Base-by-base conservation (phyloP, 148 eudicot genomes). In the Limonium bicolor region DNA sequence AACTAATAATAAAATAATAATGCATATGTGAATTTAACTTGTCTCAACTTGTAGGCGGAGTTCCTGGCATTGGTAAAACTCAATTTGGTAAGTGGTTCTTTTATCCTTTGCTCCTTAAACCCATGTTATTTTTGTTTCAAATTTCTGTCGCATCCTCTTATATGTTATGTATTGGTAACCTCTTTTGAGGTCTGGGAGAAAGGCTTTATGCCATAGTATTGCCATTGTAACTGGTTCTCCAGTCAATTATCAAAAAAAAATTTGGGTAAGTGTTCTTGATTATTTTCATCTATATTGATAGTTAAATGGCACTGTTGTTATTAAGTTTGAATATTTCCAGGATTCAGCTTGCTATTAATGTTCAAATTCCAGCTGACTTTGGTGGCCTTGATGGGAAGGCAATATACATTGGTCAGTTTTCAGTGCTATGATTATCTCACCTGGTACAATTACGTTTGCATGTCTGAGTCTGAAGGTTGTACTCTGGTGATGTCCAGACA, bases 41-140 rank as follows among this genome's bases (percentile, higher is more conserved):
- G 6, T 11, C 22, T 23, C 49, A 52, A 29, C 59, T 49, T 48
- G 27, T 45, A 88, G 97, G 97, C 67, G 97, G 97, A 59, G 71
- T 74, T 23, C 93, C 97, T 41, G 95, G 97, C 51, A 84, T 88
- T 35, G 97, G 97, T 56, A 88, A 88, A 78, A 88, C 95, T 55
- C 97, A 88, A 61, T 54, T 88, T 6, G 95, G 97, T 94, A 83
- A 73, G 31, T 17, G n/a, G 17, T 15, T 20, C 27, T 50, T 24
- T 47, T 36, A 17, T 40, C 35, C 44, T 20, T 10, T 21, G 26
- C 20, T 8, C 20, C 12, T 30, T 29, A 28, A n/a, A 24, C 48
- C 25, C 36, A 8, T 22, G 42, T 30, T 44, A 20, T 36, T 15
- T 58, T 42, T n/a, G n/a, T n/a, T n/a, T n/a, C n/a, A n/a, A n/a